Evolutionary conservation across 2,329 filamentous ascomycete species (phyloP).

Genomic region (Fusarium neocosmosporiellum): DNA sequence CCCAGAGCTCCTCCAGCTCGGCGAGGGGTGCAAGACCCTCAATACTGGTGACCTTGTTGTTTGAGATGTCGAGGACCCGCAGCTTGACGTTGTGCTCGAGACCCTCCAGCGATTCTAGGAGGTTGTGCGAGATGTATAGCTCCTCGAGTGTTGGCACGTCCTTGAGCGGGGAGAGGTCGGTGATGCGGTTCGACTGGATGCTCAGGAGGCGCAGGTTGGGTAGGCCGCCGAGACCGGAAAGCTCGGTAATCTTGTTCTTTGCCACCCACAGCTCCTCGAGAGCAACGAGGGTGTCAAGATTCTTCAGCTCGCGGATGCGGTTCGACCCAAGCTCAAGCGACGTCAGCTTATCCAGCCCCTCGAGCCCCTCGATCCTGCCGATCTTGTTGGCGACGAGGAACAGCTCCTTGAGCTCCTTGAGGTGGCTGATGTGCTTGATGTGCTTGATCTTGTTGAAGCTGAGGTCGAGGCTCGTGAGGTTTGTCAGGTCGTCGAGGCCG

Average conservation of each 20-base stretch:
- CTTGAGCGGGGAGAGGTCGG: conserved; percentile 79
- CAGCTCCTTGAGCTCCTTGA: conserved; percentile 82
- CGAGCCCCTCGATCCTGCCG: conserved; percentile 84
- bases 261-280: conserved; percentile 94
- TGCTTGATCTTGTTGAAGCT: conserved; percentile 99
- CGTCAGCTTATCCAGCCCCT: conserved; percentile 77
- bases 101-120: conserved; percentile 80
- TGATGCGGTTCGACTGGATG: conserved; percentile 95
- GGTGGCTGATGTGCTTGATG: conserved; percentile 86
- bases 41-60: conserved; percentile 84
- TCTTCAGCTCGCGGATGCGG: conserved; percentile 87
- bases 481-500: conserved; percentile 80
- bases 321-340: conserved; percentile 95
- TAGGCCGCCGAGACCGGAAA: conserved; percentile 80
- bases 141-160: conserved; percentile 84
- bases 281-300: conserved; percentile 79
- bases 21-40: conserved; percentile 75
- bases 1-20: conserved; percentile 92
- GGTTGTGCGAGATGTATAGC: conserved; percentile 95
- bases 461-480: conserved; percentile 84
- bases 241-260: conserved; percentile 94
- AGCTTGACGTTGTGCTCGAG: conserved; percentile 75
- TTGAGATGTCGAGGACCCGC: conserved; percentile 86
- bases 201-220: conserved; percentile 87
- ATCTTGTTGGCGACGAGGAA: conserved; percentile 98